These are phyloP conservation scores for Ogataea paraovalis DNA, from an alignment of 805 yeast genomes.

Conservation along the genomic window DNA sequence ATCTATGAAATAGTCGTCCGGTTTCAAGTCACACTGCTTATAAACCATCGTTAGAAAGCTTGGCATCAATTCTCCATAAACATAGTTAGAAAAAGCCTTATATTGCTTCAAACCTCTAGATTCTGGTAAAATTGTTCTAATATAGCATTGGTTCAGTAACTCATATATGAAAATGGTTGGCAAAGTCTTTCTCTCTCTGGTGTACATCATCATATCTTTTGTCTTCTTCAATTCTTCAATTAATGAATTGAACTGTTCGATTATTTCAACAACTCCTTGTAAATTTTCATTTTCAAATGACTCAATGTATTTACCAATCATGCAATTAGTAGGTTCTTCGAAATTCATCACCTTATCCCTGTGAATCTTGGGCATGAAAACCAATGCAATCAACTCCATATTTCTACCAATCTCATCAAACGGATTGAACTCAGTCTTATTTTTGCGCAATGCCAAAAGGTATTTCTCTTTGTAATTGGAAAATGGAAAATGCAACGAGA, in stretches of 20 bases:
- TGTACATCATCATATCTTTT: slow-evolving; percentile 24
- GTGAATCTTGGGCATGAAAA: slow-evolving; percentile 38
- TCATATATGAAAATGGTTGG: slow-evolving; percentile 56
- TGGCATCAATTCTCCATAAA: slow-evolving; percentile 88
- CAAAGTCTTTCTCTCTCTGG: slow-evolving; percentile 19
- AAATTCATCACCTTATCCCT: slow-evolving; percentile 32
- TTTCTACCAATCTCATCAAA: slow-evolving; percentile 54
- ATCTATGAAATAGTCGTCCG: slow-evolving; percentile 67
- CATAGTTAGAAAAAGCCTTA: slow-evolving; percentile 84
- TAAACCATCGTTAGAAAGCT: slow-evolving; percentile 66
- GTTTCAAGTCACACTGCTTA: slow-evolving; percentile 49
- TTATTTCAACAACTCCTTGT: slow-evolving; percentile 26
- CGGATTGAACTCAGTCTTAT: slow-evolving; percentile 56
- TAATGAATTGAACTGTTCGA: slow-evolving; percentile 42
- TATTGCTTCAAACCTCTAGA: slow-evolving; percentile 61
- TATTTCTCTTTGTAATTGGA: slow-evolving; percentile 50
- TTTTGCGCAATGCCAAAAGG: slow-evolving; percentile 45
- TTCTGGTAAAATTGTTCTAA: slow-evolving; percentile 75
- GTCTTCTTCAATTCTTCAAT: slow-evolving; percentile 33
- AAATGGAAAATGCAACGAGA: slow-evolving; percentile 33
- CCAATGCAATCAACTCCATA: slow-evolving; percentile 40
- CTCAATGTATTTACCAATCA: slow-evolving; percentile 36
- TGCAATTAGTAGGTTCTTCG: slow-evolving; percentile 33
- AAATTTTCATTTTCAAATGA: slow-evolving; percentile 31
- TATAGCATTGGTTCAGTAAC: slow-evolving; percentile 65